Evolutionary conservation across 2,329 filamentous ascomycete genomes (phyloP).

Genomic region (Pestalotiopsis sp.): DNA sequence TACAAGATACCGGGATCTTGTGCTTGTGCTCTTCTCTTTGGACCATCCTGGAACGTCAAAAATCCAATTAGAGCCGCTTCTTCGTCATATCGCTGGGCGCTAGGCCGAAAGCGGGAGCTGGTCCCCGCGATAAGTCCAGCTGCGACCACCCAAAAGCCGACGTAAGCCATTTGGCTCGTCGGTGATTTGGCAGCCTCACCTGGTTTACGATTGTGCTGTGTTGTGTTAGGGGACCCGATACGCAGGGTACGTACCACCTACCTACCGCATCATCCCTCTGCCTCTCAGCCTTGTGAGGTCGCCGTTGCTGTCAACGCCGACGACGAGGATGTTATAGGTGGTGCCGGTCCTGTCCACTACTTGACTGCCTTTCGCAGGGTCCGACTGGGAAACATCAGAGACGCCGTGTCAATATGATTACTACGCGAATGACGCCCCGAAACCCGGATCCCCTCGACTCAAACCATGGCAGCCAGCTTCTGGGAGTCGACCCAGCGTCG

Average conservation of each 20-base stretch:
- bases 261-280: too few relatives aligned
- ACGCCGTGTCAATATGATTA: constrained; percentile 2
- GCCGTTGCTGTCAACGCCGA: not conserved
- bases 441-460: not conserved
- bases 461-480: constrained; percentile 86
- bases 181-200: constrained; percentile 2
- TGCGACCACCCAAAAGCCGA: not conserved
- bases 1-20: constrained; percentile 6
- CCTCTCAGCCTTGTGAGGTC: not conserved
- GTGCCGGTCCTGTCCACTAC: not conserved
- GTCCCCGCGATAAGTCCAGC: not conserved
- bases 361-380: not conserved
- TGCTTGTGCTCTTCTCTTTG: not conserved
- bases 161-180: constrained; percentile 2
- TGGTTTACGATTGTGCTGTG: too few relatives aligned
- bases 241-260: too few relatives aligned
- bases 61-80: constrained; percentile 1
- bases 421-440: not conserved
- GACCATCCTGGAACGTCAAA: not conserved
- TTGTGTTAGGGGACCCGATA: too few relatives aligned
- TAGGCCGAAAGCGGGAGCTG: constrained; percentile 10
- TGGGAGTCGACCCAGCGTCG: constrained; percentile 93
- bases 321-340: not conserved
- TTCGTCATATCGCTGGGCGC: constrained; percentile 11
- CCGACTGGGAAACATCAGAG: not conserved